Base-by-base conservation (phyloP, 768 basidiomycete species). In the Tulasnella sp. region DNA sequence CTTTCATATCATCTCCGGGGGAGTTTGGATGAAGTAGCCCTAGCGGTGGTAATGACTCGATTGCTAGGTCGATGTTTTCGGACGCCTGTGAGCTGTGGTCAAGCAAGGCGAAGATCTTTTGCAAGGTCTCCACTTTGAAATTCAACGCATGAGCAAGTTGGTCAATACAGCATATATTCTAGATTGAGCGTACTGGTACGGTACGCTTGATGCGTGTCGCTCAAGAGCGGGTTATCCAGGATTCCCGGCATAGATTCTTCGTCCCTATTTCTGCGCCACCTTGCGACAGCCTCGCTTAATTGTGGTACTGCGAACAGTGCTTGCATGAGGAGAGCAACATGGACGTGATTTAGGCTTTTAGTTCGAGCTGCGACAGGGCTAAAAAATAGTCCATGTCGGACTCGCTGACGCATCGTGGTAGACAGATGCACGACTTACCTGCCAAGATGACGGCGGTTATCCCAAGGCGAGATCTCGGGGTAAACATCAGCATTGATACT, bases 281-380 rank as follows among this genome's bases (percentile, higher is more conserved):
- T 27, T 38, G 43, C 11, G 10, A 58, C 15, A 10, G 49, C 24
- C 8, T 70, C 64, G 24, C 83, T 75, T 45, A 88, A 77, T 75
- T 88, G 86, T 1, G 87, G 87, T 3, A 89, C 75, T 60, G 77
- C 79, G 66, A 78, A 86, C 2, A 89, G 65, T 0, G 78, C 80
- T 67, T 84, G 82, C 1, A 83, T 65, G 53, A 87, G 76, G 65
- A 86, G 70, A 1, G 82, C 78, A 22, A 82, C 82, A 62, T 85
- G 82, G 1, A 77, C 76, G 25, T 79, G 70, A 0, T 73, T 70
- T 1, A 79, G 69, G 21, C 68, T 64, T 19, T 79, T 77, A 1
- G 84, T 77, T 22, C 86, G 83, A 21, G 88, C 64, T 7, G 82
- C 82, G 30, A 88, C 76, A 11, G 87, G 87, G n/a, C 86, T 89